These are phyloP conservation scores for Isoetes engelmannii DNA, from an alignment of 83 land plant genomes.

Conservation along the genomic window DNA sequence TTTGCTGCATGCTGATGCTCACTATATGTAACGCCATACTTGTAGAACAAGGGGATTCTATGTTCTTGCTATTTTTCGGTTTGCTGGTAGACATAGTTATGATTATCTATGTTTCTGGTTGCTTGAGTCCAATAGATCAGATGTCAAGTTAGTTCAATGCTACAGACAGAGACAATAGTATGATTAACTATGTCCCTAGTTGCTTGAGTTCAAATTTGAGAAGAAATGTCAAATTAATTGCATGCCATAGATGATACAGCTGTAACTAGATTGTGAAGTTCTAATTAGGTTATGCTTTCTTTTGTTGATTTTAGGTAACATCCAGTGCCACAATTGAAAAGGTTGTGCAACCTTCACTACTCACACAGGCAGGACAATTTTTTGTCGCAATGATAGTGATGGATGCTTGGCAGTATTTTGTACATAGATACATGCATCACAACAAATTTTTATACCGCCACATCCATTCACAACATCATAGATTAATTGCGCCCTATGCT, in stretches of 20 bases:
- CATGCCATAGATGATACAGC: not conserved
- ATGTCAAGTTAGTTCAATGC: not conserved
- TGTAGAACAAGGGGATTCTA: not conserved
- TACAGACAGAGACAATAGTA: no score
- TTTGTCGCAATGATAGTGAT: constrained; percentile 62
- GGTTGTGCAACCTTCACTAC: constrained; percentile 24
- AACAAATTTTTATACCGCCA: constrained; percentile 67
- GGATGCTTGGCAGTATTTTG: constrained; percentile 88
- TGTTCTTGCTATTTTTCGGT: not conserved
- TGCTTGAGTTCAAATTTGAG: not conserved
- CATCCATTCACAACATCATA: constrained; percentile 70
- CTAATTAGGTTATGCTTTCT: not conserved
- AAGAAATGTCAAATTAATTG: not conserved
- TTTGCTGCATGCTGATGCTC: not conserved
- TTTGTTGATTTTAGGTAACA: not conserved
- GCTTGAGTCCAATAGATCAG: not conserved
- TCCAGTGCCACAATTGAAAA: not conserved
- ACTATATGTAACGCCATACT: not conserved
- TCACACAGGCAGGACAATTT: constrained; percentile 37
- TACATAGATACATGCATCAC: constrained; percentile 72
- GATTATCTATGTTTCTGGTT: not conserved
- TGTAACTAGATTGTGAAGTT: not conserved
- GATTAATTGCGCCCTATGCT: constrained; percentile 69
- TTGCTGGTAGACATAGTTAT: not conserved
- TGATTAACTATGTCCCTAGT: not conserved